A percentile compares a stretch with the other conserved stretches of the same genome.
phyloP scores from a whole-genome alignment of 148 eudicot genomes.

The Fagopyrum tataricum region DNA sequence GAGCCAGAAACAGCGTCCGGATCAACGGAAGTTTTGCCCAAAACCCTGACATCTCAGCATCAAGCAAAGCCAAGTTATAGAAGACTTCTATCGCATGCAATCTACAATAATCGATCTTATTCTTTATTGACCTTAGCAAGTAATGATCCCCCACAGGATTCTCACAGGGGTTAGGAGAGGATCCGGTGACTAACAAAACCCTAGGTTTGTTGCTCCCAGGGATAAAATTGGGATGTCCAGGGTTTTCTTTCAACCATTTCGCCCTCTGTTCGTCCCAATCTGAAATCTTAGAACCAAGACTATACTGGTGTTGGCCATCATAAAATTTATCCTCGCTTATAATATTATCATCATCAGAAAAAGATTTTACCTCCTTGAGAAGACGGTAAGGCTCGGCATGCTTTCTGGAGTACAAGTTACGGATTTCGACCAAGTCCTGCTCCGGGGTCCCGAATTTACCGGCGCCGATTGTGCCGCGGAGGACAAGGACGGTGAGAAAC shows the following conservation, averaged over 20 bases:
- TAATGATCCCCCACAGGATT: slow-evolving; percentile 76
- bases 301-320: slow-evolving; percentile 15
- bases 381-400: slow-evolving; percentile 13
- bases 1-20: slow-evolving; percentile 51
- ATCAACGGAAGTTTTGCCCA: slow-evolving; percentile 79
- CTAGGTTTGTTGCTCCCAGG: slow-evolving; percentile 39
- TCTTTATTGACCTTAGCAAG: slow-evolving; percentile 64
- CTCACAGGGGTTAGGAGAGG: slow-evolving; percentile 76
- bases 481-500: slow-evolving; percentile 41
- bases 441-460: slow-evolving; percentile 79
- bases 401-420: slow-evolving; percentile 22
- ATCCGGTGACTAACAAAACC: slow-evolving; percentile 64
- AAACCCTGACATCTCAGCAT: slow-evolving; percentile 69
- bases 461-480: slow-evolving; percentile 61
- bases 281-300: slow-evolving; percentile 63
- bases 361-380: slow-evolving; percentile 15
- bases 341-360: slow-evolving; percentile 26
- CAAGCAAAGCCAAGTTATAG: slow-evolving; percentile 61
- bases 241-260: slow-evolving; percentile 45
- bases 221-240: slow-evolving; percentile 41
- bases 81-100: slow-evolving; percentile 67
- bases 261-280: slow-evolving; percentile 61
- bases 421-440: slow-evolving; percentile 54
- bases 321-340: slow-evolving; percentile 26
- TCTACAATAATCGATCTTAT: slow-evolving; percentile 84